Conservation (phyloP, 331 rosid species). For the Acacia concinna region DNA sequence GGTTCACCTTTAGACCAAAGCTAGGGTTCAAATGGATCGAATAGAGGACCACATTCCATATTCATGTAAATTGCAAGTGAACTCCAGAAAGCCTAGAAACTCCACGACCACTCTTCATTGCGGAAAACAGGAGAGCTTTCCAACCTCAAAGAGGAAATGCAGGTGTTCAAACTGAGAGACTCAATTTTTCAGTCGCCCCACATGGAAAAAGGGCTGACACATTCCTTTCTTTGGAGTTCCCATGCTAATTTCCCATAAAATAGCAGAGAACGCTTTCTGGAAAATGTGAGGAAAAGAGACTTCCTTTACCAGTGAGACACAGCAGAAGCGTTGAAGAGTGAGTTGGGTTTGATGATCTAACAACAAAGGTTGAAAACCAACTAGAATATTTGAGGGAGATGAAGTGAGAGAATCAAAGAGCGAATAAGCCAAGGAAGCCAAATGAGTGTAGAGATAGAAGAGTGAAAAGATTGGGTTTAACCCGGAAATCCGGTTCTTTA, state of each 20-base stretch:
- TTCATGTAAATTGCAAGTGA: constrained; percentile 26
- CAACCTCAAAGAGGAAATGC: constrained; percentile 40
- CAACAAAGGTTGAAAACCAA: not conserved
- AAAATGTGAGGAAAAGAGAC: constrained; percentile 41
- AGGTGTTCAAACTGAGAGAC: constrained; percentile 30
- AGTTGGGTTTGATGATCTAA: constrained; percentile 47
- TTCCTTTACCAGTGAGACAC: not conserved
- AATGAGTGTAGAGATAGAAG: constrained; percentile 2
- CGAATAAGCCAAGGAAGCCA: constrained; percentile 17
- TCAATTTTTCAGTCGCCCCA: constrained; percentile 36
- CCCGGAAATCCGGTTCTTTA: constrained; percentile 33
- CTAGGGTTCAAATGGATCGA: constrained; percentile 43
- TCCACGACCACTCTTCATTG: constrained; percentile 55
- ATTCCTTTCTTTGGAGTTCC: constrained; percentile 35
- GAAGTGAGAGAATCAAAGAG: constrained; percentile 30
- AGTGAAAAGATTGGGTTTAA: constrained; percentile 18
- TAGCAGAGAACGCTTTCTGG: constrained; percentile 19
- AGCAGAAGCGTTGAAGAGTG: not conserved
- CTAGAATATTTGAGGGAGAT: constrained; percentile 3
- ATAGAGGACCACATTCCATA: constrained; percentile 22
- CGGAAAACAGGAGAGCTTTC: constrained; percentile 46
- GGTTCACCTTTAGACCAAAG: constrained; percentile 48
- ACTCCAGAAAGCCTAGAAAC: constrained; percentile 54
- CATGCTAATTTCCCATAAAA: constrained; percentile 43
- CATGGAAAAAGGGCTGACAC: constrained; percentile 59